Percentiles rank a stretch among this genome's conserved stretches.
These are phyloP conservation scores for Pleurozium schreberi DNA, from an alignment of 225 moss, liverwort and hornwort species.

Conservation along the genomic window DNA sequence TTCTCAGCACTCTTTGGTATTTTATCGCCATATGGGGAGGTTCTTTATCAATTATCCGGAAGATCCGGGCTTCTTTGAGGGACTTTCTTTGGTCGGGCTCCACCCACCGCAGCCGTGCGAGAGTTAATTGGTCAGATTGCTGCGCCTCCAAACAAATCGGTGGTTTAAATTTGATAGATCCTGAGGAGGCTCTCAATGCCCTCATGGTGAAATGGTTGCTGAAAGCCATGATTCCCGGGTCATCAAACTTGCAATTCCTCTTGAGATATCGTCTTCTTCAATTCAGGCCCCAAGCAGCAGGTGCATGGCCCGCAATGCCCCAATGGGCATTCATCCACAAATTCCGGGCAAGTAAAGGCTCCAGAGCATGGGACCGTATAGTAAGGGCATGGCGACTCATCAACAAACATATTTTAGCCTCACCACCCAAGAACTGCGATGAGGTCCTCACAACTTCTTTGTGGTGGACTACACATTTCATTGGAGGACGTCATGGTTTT, in stretches of 20 bases:
- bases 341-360: too few relatives aligned
- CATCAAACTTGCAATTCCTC: accelerated
- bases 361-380: too few relatives aligned
- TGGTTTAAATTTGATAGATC: accelerated
- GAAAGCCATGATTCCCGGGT: accelerated
- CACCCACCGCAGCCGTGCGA: accelerated
- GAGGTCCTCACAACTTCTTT: too few relatives aligned
- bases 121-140: accelerated
- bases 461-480: too few relatives aligned
- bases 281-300: accelerated
- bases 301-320: accelerated
- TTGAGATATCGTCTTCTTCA: accelerated
- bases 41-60: accelerated
- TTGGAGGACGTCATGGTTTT: too few relatives aligned
- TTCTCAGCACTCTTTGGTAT: not conserved
- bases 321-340: too few relatives aligned
- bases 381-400: accelerated
- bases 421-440: too few relatives aligned
- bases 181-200: accelerated
- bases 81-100: not conserved
- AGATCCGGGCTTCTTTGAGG: accelerated
- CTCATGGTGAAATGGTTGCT: not conserved
- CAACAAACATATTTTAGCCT: too few relatives aligned
- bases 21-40: too few relatives aligned
- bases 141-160: accelerated